These are phyloP conservation scores for Exophiala spinifera DNA, from an alignment of 2,329 filamentous ascomycete genomes.

Conservation along the genomic window DNA sequence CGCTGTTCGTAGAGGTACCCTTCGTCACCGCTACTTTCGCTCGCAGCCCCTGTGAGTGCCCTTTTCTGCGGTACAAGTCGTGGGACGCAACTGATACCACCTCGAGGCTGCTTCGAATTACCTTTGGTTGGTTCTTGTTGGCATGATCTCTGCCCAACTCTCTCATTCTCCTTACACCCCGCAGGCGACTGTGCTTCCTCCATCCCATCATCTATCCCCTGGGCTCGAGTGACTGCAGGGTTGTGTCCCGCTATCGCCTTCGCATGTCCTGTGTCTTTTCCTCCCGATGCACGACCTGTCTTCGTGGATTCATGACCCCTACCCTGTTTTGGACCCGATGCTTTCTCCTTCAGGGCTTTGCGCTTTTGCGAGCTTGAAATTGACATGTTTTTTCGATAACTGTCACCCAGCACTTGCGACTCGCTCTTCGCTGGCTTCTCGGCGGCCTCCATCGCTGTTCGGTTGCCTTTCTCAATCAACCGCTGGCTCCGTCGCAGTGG, in stretches of 20 bases:
- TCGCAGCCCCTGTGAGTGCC: not conserved
- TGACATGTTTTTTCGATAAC: not conserved
- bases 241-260: no score
- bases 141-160: no score
- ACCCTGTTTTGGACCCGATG: no score
- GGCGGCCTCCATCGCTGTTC: not conserved
- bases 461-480: slow-evolving; percentile 3
- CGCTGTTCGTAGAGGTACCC: slow-evolving; percentile 2
- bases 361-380: not conserved
- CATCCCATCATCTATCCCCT: no score
- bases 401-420: no score
- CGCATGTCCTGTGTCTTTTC: no score
- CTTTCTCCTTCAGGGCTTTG: not conserved
- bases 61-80: slow-evolving; percentile 10
- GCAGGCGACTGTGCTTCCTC: no score
- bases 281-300: no score
- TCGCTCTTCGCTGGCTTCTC: no score
- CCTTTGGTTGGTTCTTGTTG: not conserved
- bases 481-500: slow-evolving; percentile 19
- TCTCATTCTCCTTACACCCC: not conserved
- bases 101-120: not conserved
- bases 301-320: no score
- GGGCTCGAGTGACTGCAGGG: no score
- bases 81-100: not conserved
- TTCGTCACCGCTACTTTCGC: slow-evolving; percentile 16